Conservation (phyloP, 352 stramenopile species). For the Nothophytophthora sp. region DNA sequence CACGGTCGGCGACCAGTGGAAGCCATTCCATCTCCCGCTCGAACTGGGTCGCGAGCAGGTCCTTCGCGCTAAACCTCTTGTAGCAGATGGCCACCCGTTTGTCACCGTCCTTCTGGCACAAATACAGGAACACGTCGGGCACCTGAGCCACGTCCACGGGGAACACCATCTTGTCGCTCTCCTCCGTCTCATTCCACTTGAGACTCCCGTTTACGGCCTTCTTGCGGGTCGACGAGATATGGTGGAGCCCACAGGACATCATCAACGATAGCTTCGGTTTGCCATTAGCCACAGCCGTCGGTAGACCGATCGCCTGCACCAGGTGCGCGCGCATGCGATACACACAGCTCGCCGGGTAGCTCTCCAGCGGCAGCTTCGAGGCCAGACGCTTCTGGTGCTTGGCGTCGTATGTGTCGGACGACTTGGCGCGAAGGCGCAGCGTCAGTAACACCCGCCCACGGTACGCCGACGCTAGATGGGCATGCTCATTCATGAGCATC, state of each 20-base stretch:
- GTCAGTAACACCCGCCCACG: conserved; percentile 77
- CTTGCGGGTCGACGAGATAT: conserved; percentile 55
- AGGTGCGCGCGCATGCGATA: conserved; percentile 76
- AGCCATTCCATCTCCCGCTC: conserved; percentile 54
- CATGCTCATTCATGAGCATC: conserved; percentile 63
- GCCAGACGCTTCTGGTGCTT: conserved; percentile 74
- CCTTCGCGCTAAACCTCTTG: conserved; percentile 62
- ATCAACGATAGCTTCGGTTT: conserved; percentile 52
- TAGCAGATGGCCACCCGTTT: conserved; percentile 72
- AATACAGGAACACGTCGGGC: conserved; percentile 82
- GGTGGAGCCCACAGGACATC: conserved; percentile 54
- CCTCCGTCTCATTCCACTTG: conserved; percentile 80
- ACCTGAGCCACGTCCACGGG: conserved; percentile 58
- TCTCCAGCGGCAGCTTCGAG: conserved; percentile 38
- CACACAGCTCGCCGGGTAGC: conserved; percentile 54
- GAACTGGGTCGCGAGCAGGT: conserved; percentile 58
- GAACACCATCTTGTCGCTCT: conserved; percentile 72
- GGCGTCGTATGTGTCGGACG: conserved; percentile 58
- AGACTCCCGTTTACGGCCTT: conserved; percentile 62
- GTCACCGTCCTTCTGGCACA: conserved; percentile 66
- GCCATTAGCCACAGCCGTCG: conserved; percentile 18
- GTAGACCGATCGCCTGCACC: conserved; percentile 57
- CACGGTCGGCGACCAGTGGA: conserved; percentile 57
- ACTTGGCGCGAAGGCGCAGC: conserved; percentile 52
- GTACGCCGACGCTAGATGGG: conserved; percentile 66